Base-by-base conservation (phyloP, 768 basidiomycete genomes). In the Auricularia auricula-judae region DNA sequence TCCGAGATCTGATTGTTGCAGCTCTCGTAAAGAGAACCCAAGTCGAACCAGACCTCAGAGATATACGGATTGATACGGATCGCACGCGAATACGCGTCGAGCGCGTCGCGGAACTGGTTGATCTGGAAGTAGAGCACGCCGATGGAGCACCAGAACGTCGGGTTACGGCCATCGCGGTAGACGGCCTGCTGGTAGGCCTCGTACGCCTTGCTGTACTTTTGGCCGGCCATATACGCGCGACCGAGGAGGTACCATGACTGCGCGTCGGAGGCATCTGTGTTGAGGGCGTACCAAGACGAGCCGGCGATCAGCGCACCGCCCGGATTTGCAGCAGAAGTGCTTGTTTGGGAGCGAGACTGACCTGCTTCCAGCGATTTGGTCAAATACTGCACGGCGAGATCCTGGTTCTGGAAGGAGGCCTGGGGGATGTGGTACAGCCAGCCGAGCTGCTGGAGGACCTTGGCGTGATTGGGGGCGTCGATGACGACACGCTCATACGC, bases 21-120 rank as follows among this genome's bases (percentile, higher is more conserved):
- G 68, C 89, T 91, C 76, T 99, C 97, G 73, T 99, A 99, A 0
- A 99, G 81, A 67, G 88, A 91, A 51, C 97, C 97, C 44, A 99
- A 85, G 77, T 98, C 95, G 74, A 96, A 98, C 93, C 93, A 95
- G 5, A 95, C 92, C 69, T 86, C 88, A 61, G 85, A 84, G 70
- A 99, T 98, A 80, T 96, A 98, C 0, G 97, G 97, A 73, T 98
- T 98, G 77, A 99, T 95, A 67, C 96, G 88, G 70, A 99, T 98
- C 11, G 97, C 97, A 16, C 96, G 90, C 35, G 97, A 98, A 76
- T 99, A 99, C 10, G 97, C 97, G 71, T 99, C 97, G 43, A 99
- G 86, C 2, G 96, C 96, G 72, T 99, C 97, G 62, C 95, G 93
- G 79, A 92, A 99, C 73, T 99, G 97, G 76, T 98, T 98, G 80